A percentile compares a stretch with the other conserved stretches of the same genome.
These are phyloP conservation scores for Besnoitia besnoiti DNA, from an alignment of 169 alveolate genomes.

Conservation along the genomic window DNA sequence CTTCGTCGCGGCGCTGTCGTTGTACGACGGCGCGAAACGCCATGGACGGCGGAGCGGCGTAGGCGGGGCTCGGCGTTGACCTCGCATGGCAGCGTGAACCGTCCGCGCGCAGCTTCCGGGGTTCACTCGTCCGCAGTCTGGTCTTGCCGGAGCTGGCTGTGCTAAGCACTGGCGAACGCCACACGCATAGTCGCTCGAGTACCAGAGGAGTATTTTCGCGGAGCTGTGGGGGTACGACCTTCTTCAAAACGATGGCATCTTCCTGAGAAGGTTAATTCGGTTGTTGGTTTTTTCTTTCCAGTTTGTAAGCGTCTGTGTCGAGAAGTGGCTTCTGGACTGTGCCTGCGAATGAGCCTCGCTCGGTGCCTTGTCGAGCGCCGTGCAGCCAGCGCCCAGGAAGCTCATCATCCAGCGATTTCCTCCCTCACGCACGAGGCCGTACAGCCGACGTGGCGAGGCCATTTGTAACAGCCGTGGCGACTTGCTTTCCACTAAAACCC, in stretches of 20 bases:
- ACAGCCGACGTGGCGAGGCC: not conserved
- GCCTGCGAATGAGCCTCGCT: not conserved
- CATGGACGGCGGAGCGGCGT: too few relatives aligned
- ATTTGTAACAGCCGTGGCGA: not conserved
- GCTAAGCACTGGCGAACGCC: too few relatives aligned
- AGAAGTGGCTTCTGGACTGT: not conserved
- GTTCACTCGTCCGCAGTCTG: too few relatives aligned
- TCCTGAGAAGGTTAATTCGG: not conserved
- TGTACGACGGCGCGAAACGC: too few relatives aligned
- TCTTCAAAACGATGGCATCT: not conserved
- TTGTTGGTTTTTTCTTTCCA: not conserved
- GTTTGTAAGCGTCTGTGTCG: not conserved
- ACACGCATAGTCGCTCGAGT: not conserved
- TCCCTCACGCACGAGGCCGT: not conserved
- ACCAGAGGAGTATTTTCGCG: too few relatives aligned
- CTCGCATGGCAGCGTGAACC: too few relatives aligned
- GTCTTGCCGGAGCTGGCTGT: too few relatives aligned
- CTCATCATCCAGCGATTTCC: conserved; percentile 1
- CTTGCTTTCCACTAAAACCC: not conserved
- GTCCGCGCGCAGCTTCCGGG: too few relatives aligned
- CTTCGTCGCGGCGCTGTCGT: too few relatives aligned
- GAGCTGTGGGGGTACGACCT: not conserved
- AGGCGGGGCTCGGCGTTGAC: too few relatives aligned
- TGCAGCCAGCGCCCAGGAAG: not conserved
- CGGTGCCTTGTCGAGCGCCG: conserved; percentile 1